These are phyloP conservation scores for Cercophora scortea DNA, from an alignment of 495 filamentous ascomycete genomes.

Conservation along the genomic window DNA sequence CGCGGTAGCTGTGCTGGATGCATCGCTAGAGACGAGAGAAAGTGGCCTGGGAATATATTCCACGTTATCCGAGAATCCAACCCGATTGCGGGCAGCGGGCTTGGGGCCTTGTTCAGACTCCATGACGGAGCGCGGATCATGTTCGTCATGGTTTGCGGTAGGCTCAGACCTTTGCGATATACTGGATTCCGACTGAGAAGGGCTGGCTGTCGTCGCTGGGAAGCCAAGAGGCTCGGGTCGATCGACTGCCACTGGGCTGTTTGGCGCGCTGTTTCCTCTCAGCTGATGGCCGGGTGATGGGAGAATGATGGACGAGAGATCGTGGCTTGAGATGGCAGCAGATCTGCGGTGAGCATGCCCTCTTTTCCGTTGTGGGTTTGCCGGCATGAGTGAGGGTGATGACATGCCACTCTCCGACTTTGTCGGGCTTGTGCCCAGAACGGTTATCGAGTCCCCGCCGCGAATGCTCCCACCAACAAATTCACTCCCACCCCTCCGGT, in stretches of 20 bases:
- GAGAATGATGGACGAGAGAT: conserved; percentile 61
- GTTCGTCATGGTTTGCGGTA: not conserved
- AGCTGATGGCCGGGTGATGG: conserved; percentile 45
- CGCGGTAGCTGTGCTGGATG: conserved; percentile 57
- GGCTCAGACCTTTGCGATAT: not conserved
- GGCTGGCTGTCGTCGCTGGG: conserved; percentile 17
- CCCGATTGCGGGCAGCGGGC: conserved; percentile 35
- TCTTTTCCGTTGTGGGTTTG: conserved; percentile 45
- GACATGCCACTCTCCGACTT: conserved; percentile 51
- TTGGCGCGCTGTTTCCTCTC: conserved; percentile 57
- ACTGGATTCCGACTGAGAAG: conserved; percentile 4
- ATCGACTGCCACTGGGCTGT: conserved; percentile 51
- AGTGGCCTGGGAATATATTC: conserved; percentile 67
- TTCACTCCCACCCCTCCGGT: conserved; percentile 69
- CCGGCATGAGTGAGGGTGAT: conserved; percentile 39
- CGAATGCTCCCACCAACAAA: conserved; percentile 69
- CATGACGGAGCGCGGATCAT: not conserved
- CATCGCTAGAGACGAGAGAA: conserved; percentile 67
- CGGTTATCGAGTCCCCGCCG: conserved; percentile 43
- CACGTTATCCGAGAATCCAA: conserved; percentile 53
- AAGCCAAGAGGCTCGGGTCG: conserved; percentile 27
- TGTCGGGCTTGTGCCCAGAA: conserved; percentile 56
- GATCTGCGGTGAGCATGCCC: conserved; percentile 81
- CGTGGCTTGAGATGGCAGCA: conserved; percentile 78
- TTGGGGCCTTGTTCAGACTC: conserved; percentile 29